Conservation (phyloP, 2,329 filamentous ascomycete species). For the Corynespora cassiicola region DNA sequence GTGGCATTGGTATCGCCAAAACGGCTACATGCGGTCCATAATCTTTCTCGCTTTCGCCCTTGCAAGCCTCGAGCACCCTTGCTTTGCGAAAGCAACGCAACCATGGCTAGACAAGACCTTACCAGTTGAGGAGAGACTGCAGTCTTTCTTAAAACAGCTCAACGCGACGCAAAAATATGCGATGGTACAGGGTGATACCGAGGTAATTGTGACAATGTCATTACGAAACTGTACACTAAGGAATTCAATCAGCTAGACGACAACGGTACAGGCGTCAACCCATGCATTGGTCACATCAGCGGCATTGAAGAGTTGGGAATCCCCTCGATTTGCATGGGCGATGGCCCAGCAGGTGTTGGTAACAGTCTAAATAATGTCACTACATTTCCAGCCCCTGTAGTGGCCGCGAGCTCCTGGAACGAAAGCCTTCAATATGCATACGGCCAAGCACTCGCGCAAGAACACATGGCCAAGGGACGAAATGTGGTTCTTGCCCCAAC, state of each 20-base stretch:
- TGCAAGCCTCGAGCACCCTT: too few species aligned
- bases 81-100: too few species aligned
- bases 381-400: slow-evolving; percentile 2
- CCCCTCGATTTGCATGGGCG: slow-evolving; percentile 9
- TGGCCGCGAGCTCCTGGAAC: slow-evolving; percentile 2
- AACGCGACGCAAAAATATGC: slow-evolving; percentile 8
- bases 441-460: slow-evolving; percentile 4
- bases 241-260: too few species aligned
- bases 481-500: slow-evolving; percentile 17
- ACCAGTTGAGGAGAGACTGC: slow-evolving; percentile 1
- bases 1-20: too few species aligned
- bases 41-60: too few species aligned
- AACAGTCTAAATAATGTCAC: slow-evolving; percentile 6
- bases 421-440: slow-evolving; percentile 3
- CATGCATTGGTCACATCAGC: slow-evolving; percentile 8
- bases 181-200: slow-evolving; percentile 8
- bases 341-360: slow-evolving; percentile 7
- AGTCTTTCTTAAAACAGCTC: slow-evolving; percentile 5
- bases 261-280: slow-evolving; percentile 5
- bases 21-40: too few species aligned
- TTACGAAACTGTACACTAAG: too few species aligned
- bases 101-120: slow-evolving; percentile 5
- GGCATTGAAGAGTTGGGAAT: slow-evolving; percentile 5
- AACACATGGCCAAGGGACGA: slow-evolving; percentile 5
- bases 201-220: too few species aligned